phyloP scores from a whole-genome alignment of 495 filamentous ascomycete species.

The Talaromyces nanjingensis region DNA sequence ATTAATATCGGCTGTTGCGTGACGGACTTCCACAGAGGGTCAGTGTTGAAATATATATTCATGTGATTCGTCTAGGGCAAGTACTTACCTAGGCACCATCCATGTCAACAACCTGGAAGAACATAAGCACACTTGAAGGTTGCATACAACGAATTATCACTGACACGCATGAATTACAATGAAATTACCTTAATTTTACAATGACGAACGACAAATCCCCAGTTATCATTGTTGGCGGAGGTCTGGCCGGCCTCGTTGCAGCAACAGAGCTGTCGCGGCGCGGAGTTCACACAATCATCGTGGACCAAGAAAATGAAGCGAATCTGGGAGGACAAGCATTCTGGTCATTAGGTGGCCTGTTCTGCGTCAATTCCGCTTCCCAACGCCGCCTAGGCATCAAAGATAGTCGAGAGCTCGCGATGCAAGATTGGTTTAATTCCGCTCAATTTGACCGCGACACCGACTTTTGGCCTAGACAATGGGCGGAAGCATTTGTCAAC shows the following conservation, averaged over 20 bases:
- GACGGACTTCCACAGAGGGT: background rate
- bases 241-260: conserved; percentile 45
- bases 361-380: conserved; percentile 40
- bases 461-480: conserved; percentile 37
- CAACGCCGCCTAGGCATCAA: conserved; percentile 44
- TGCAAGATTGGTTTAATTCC: conserved; percentile 43
- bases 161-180: background rate
- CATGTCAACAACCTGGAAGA: background rate
- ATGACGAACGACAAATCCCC: conserved; percentile 14
- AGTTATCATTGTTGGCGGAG: conserved; percentile 44
- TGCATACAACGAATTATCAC: background rate
- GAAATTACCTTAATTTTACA: background rate
- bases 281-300: conserved; percentile 28
- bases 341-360: conserved; percentile 48
- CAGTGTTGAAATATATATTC: background rate
- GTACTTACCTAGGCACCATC: background rate
- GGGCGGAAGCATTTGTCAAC: conserved; percentile 48
- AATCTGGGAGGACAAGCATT: conserved; percentile 47
- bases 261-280: conserved; percentile 41
- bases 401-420: conserved; percentile 38
- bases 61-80: background rate
- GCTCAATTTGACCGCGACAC: conserved; percentile 42
- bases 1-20: background rate
- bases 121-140: background rate
- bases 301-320: conserved; percentile 43